A percentile compares a stretch with the other conserved stretches of the same genome.
These are phyloP conservation scores for Senna tora DNA, from an alignment of 306 rosid species.

Conservation along the genomic window DNA sequence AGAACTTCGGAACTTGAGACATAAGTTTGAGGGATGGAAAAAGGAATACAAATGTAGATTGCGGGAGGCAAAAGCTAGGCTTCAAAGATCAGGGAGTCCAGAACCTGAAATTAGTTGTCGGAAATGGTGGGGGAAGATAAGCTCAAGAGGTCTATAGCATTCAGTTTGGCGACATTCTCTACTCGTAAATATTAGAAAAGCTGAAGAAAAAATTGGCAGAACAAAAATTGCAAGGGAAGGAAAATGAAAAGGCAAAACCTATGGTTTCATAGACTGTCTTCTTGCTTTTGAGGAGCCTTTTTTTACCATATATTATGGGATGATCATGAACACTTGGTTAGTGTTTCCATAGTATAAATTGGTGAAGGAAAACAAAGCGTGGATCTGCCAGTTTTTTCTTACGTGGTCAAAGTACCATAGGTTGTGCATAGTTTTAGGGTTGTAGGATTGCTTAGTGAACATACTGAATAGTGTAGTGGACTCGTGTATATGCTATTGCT, in stretches of 20 bases:
- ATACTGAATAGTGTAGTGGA: constrained; percentile 48
- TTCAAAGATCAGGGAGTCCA: constrained; percentile 51
- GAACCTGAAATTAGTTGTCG: constrained; percentile 65
- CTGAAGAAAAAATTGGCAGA: constrained; percentile 29
- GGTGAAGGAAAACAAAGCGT: constrained; percentile 49
- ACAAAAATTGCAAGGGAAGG: too few relatives aligned
- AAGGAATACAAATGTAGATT: constrained; percentile 82
- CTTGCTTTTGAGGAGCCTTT: constrained; percentile 36
- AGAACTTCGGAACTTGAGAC: constrained; percentile 68
- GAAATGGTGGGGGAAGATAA: constrained; percentile 84
- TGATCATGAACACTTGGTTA: constrained; percentile 11
- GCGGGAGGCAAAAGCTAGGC: constrained; percentile 61
- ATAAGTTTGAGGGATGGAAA: constrained; percentile 78
- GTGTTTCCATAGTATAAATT: constrained; percentile 31
- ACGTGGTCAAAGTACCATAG: constrained; percentile 43
- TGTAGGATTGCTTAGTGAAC: constrained; percentile 48
- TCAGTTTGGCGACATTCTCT: constrained; percentile 26
- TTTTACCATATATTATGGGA: constrained; percentile 29
- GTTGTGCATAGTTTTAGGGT: constrained; percentile 61
- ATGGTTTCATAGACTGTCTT: constrained; percentile 20
- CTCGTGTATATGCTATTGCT: constrained; percentile 53
- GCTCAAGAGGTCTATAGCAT: constrained; percentile 53
- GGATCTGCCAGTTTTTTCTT: constrained; percentile 37
- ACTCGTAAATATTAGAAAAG: constrained; percentile 19
- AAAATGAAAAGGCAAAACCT: neutral